phyloP scores from a whole-genome alignment of 345 rosid species.

The Geranium brycei region DNA sequence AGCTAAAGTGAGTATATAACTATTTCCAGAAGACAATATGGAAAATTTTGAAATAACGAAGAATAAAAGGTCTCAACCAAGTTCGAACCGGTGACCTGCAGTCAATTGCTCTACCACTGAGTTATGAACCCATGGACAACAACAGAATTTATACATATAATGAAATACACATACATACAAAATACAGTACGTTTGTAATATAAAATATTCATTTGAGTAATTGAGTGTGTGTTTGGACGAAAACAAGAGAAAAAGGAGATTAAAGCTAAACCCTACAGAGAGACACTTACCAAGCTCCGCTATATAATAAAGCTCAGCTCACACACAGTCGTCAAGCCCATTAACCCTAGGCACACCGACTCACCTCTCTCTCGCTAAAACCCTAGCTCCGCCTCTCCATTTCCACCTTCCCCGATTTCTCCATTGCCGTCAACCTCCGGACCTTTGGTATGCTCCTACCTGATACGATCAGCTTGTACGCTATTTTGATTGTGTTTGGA shows the following conservation, averaged over 20 bases:
- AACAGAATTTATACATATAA: too few relatives aligned
- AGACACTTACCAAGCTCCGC: too few relatives aligned
- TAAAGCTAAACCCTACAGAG: too few relatives aligned
- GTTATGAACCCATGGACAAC: conserved; percentile 42
- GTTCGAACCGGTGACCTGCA: conserved; percentile 60
- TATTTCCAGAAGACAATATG: too few relatives aligned
- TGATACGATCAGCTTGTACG: not conserved
- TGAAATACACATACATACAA: too few relatives aligned
- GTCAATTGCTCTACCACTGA: conserved; percentile 89
- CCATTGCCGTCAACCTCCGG: not conserved
- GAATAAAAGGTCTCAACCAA: conserved; percentile 27
- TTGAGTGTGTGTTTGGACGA: too few relatives aligned
- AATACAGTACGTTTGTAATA: too few relatives aligned
- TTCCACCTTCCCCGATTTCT: not conserved
- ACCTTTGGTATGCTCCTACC: not conserved
- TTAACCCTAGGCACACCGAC: not conserved
- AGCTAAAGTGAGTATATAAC: too few relatives aligned
- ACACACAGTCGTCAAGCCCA: not conserved
- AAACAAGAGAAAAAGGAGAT: too few relatives aligned
- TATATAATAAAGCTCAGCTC: too few relatives aligned
- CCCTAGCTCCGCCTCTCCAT: not conserved
- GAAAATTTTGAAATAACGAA: too few relatives aligned
- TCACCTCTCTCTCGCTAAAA: not conserved
- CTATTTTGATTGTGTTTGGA: not conserved
- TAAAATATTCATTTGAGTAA: too few relatives aligned